Conservation (phyloP, 257 asterid genomes). For the Solanum gandarillasii region DNA sequence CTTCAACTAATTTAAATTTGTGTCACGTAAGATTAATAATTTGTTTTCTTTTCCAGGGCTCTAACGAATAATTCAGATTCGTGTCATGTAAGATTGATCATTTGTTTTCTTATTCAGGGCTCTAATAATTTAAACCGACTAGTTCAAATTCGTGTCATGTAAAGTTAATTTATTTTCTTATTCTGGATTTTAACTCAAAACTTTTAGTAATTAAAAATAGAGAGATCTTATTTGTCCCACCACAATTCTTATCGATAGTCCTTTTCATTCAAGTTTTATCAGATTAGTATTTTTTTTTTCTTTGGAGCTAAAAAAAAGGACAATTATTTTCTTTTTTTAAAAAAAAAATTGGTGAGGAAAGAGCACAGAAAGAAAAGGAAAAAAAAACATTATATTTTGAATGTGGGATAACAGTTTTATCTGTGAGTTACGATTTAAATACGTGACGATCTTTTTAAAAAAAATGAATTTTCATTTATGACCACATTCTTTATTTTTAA, state of each 20-base stretch:
- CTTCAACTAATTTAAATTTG: too few relatives aligned
- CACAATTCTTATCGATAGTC: background rate
- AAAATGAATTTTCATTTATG: background rate
- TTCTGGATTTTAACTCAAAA: background rate
- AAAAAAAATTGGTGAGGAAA: too few relatives aligned
- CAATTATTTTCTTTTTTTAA: background rate
- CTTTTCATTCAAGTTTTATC: background rate
- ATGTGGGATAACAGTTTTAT: background rate
- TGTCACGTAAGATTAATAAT: too few relatives aligned
- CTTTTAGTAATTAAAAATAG: background rate
- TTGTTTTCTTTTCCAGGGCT: too few relatives aligned
- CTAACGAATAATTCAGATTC: background rate
- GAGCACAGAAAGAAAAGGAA: too few relatives aligned
- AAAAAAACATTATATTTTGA: background rate
- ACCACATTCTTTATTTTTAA: background rate
- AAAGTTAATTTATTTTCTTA: background rate
- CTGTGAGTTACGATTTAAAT: background rate
- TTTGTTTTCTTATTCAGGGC: background rate
- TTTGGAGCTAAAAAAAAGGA: background rate
- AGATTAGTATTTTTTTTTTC: background rate
- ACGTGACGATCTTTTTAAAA: background rate
- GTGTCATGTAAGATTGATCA: background rate
- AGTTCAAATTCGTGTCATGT: too few relatives aligned
- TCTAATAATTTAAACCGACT: too few relatives aligned
- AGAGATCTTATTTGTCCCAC: background rate